These are phyloP conservation scores for Xylaria grammica DNA, from an alignment of 495 filamentous ascomycete species.

Conservation along the genomic window DNA sequence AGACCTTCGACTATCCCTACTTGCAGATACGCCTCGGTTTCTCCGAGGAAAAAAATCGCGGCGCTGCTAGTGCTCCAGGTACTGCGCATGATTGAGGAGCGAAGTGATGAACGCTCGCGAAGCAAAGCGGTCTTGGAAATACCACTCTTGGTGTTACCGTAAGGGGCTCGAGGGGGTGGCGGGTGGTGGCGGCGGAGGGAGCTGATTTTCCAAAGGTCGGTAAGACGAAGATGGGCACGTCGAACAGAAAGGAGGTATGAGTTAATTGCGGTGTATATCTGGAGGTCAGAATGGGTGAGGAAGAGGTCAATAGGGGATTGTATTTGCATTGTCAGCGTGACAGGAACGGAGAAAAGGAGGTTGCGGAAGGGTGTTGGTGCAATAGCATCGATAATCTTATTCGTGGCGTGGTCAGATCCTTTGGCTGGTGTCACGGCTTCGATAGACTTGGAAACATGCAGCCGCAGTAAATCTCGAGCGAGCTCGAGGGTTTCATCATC, in stretches of 20 bases:
- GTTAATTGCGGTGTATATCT: slow-evolving; percentile 80
- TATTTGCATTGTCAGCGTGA: slow-evolving; percentile 71
- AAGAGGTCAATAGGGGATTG: slow-evolving; percentile 87
- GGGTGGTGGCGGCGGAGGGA: slow-evolving; percentile 77
- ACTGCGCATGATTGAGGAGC: slow-evolving; percentile 69
- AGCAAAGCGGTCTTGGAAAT: slow-evolving; percentile 59
- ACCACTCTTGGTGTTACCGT: slow-evolving; percentile 63
- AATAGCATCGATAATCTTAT: slow-evolving; percentile 40
- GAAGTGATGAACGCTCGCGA: slow-evolving; percentile 61
- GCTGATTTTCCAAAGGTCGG: slow-evolving; percentile 83
- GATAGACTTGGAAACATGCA: slow-evolving; percentile 61
- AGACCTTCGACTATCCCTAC: slow-evolving; percentile 83
- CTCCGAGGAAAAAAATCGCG: slow-evolving; percentile 84
- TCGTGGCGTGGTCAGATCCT: slow-evolving; percentile 20
- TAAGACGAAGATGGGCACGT: slow-evolving; percentile 78
- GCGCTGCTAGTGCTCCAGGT: slow-evolving; percentile 87
- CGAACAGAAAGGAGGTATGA: slow-evolving; percentile 85
- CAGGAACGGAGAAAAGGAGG: slow-evolving; percentile 79
- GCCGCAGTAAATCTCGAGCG: slow-evolving; percentile 73
- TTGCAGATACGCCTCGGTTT: slow-evolving; percentile 85
- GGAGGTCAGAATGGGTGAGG: slow-evolving; percentile 73
- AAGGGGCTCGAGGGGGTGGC: slow-evolving; percentile 66
- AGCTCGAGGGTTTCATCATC: slow-evolving; percentile 81
- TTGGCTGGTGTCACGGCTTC: slow-evolving; percentile 40
- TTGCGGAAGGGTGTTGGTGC: slow-evolving; percentile 70